Evolutionary conservation across 371 early-diverging fungal genomes (phyloP).

Genomic region (Syncephalastrum monosporum): DNA sequence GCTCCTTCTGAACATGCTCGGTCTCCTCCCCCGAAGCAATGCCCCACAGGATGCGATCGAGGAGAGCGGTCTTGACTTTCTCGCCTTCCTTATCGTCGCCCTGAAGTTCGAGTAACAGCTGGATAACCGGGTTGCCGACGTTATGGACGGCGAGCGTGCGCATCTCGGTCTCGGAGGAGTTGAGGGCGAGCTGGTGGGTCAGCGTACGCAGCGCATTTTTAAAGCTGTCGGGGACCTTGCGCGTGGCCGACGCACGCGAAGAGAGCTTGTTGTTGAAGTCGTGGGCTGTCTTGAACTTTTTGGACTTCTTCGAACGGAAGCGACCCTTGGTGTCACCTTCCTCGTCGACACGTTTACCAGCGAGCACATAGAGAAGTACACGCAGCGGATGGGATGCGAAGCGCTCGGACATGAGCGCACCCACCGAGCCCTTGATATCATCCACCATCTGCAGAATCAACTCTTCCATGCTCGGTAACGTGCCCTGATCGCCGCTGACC

Average conservation of each 20-base stretch:
- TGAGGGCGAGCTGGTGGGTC: slow-evolving; percentile 54
- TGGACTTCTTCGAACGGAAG: slow-evolving; percentile 63
- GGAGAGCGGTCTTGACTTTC: slow-evolving; percentile 50
- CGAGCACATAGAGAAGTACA: slow-evolving; percentile 64
- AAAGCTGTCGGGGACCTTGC: slow-evolving; percentile 66
- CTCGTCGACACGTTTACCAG: slow-evolving; percentile 66
- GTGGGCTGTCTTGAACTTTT: slow-evolving; percentile 68
- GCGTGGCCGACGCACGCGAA: slow-evolving; percentile 30
- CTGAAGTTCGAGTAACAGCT: slow-evolving; percentile 62
- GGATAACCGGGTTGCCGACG: slow-evolving; percentile 79
- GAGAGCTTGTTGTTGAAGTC: slow-evolving; percentile 25
- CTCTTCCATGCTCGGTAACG: slow-evolving; percentile 65
- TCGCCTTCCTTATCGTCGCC: slow-evolving; percentile 48
- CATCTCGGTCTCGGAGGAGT: slow-evolving; percentile 55
- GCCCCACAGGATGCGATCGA: slow-evolving; percentile 67
- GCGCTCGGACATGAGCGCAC: slow-evolving; percentile 64
- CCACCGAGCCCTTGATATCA: slow-evolving; percentile 66
- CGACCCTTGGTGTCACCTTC: slow-evolving; percentile 48
- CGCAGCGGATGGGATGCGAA: slow-evolving; percentile 80
- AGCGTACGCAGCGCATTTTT: slow-evolving; percentile 54
- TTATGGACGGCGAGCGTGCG: slow-evolving; percentile 63
- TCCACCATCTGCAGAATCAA: slow-evolving; percentile 62
- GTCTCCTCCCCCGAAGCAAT: slow-evolving; percentile 48
- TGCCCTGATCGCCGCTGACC: slow-evolving; percentile 36
- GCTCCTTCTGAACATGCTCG: slow-evolving; percentile 21